A percentile compares a stretch with the other conserved stretches of the same genome.
These are phyloP conservation scores for Mariannaea elegans DNA, from an alignment of 2,329 filamentous ascomycete genomes.

Conservation along the genomic window DNA sequence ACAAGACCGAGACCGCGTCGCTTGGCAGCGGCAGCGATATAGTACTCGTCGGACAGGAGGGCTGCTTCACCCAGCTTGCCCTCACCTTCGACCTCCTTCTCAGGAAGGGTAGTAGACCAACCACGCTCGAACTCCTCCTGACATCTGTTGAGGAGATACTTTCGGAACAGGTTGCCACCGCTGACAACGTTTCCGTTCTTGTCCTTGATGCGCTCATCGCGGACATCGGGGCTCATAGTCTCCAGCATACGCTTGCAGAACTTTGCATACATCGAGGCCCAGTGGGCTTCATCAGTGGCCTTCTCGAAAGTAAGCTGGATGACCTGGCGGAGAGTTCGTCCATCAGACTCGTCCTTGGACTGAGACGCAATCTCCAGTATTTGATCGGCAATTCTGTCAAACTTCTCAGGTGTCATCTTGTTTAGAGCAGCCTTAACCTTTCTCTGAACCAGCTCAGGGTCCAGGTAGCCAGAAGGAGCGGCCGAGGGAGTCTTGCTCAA, in stretches of 20 bases:
- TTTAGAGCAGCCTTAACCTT: conserved; percentile 99
- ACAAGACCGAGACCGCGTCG: conserved; percentile 96
- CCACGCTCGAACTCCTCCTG: conserved; percentile 99
- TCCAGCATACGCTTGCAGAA: conserved; percentile 98
- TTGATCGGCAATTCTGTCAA: conserved; percentile 93
- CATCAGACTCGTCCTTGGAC: conserved; percentile 94
- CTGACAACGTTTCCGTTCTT: conserved; percentile 88
- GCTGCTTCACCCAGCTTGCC: conserved; percentile 72
- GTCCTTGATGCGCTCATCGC: conserved; percentile 93
- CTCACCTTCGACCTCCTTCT: conserved; percentile 70
- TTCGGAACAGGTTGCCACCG: conserved; percentile 94
- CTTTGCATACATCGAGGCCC: conserved; percentile 98
- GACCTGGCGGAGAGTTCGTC: conserved; percentile 93
- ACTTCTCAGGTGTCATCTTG: conserved; percentile 99
- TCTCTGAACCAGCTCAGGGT: conserved; percentile 93
- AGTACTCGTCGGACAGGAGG: conserved; percentile 96
- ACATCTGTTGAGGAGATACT: conserved; percentile 97
- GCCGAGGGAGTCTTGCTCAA: conserved; percentile 57
- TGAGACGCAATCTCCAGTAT: conserved; percentile 92
- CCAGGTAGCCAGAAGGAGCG: conserved; percentile 68
- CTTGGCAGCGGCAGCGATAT: conserved; percentile 91
- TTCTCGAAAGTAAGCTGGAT: conserved; percentile 99
- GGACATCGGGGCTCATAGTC: conserved; percentile 93
- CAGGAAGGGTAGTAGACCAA: conserved; percentile 89
- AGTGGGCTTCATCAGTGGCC: conserved; percentile 97